Base-by-base conservation (phyloP, 768 basidiomycete genomes). In the Vararia minispora region DNA sequence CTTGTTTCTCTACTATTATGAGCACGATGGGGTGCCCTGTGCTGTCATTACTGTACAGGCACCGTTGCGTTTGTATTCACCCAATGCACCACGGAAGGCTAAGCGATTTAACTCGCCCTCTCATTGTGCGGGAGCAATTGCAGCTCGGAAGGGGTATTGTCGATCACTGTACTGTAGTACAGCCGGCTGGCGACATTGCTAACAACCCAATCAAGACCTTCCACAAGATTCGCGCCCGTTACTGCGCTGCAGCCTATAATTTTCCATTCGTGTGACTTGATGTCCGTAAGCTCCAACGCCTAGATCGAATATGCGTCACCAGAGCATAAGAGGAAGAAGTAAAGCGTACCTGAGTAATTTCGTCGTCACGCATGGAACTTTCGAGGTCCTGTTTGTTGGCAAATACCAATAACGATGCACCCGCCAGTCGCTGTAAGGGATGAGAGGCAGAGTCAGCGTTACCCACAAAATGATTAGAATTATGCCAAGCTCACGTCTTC, bases 341-440 rank as follows among this genome's bases (percentile, higher is more conserved):
- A 28, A 13, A 31, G 66, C 82, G 58, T 58, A 87, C 92, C 54
- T 86, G 70, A 44, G 77, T 69, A 48, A 97, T 95, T 62, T 95
- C 89, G 23, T 61, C 57, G 44, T 79, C 73, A 23, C 74, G 72
- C 78, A 97, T 76, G 1, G 90, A 83, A 34, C 89, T 87, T 41
- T 73, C 72, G 41, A 98, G 74, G 62, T 99, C 95, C 56, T 95
- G 92, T 60, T 99, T 99, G 62, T 99, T 99, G 21, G 95, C 95
- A 55, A 98, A 87, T 38, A 98, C 79, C 26, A 98, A 74, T 35
- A 98, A 70, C 10, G 90, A 92, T 29, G 95, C 95, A n/a, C 95
- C 94, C 35, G 89, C 79, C 42, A 98, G 62, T 53, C 95, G 74
- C 92, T 98, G 43, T n/a, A 13, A 23, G 43, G 43, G 11, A 17